A percentile compares a stretch with the other conserved stretches of the same genome.
Conservation (phyloP, 805 yeast species). For the Myxozyma melibiosi region DNA sequence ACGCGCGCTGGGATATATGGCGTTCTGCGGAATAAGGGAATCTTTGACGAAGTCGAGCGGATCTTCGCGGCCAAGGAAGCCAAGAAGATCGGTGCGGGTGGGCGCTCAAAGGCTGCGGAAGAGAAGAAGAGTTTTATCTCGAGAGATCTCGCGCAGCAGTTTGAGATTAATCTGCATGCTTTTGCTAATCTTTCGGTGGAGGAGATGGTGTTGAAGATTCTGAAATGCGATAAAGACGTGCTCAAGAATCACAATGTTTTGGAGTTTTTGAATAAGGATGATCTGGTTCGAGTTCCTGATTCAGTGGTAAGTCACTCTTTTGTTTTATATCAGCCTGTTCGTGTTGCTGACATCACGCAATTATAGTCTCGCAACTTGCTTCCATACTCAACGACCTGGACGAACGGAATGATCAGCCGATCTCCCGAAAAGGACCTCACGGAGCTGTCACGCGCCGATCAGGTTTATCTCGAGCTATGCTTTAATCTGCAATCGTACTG, state of each 20-base stretch:
- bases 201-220: constrained; percentile 67
- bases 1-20: constrained; percentile 63
- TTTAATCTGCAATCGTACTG: constrained; percentile 86
- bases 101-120: constrained; percentile 51
- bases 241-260: constrained; percentile 70
- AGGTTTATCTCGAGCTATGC: constrained; percentile 77
- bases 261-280: constrained; percentile 80
- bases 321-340: neutral
- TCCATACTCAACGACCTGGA: constrained; percentile 80
- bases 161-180: constrained; percentile 88
- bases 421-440: constrained; percentile 68
- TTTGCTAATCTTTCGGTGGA: constrained; percentile 64
- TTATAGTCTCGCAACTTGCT: constrained; percentile 61
- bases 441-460: constrained; percentile 84
- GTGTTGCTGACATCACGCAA: neutral
- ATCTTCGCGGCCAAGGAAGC: constrained; percentile 82
- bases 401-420: constrained; percentile 44
- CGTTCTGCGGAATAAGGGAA: constrained; percentile 71
- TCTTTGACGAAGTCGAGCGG: constrained; percentile 78
- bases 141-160: constrained; percentile 88
- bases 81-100: constrained; percentile 48
- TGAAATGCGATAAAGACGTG: constrained; percentile 75
- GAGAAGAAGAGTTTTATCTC: constrained; percentile 70
- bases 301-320: too few relatives aligned
- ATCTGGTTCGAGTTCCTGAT: constrained; percentile 72